phyloP scores from a whole-genome alignment of 2,329 filamentous ascomycete species.

The Stemphylium vesicarium region DNA sequence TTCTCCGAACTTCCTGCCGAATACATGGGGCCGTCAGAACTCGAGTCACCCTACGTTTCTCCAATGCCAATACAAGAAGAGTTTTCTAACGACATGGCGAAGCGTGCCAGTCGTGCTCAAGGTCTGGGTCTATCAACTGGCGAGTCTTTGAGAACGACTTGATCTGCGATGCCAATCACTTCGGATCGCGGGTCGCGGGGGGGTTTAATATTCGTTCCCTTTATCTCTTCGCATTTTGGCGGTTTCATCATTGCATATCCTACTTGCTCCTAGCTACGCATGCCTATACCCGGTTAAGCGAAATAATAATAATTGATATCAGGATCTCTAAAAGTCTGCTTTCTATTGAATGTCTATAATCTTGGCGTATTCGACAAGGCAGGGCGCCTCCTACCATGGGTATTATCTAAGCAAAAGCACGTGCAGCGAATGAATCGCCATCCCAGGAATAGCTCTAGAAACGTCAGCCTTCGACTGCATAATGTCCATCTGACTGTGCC shows the following conservation, averaged over 20 bases:
- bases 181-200: not conserved
- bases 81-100: conserved; percentile 18
- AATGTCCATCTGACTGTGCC: too few species aligned
- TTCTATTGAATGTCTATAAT: too few species aligned
- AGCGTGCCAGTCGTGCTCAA: conserved; percentile 10
- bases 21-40: conserved; percentile 13
- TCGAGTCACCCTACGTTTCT: conserved; percentile 30
- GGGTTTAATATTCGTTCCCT: not conserved
- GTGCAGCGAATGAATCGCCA: too few species aligned
- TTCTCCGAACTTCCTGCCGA: conserved; percentile 32
- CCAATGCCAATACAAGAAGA: conserved; percentile 22
- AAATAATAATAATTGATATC: not conserved
- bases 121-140: conserved; percentile 20
- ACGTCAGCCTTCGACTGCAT: too few species aligned
- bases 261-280: not conserved
- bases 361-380: too few species aligned
- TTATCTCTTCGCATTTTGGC: not conserved
- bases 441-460: too few species aligned
- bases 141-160: not conserved
- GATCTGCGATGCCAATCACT: not conserved
- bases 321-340: not conserved
- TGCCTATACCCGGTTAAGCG: conserved; percentile 1
- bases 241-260: conserved; percentile 1
- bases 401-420: too few species aligned
- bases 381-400: too few species aligned